Evolutionary conservation across 2,329 filamentous ascomycete species (phyloP).

Genomic region (Zopfia rhizophila): DNA sequence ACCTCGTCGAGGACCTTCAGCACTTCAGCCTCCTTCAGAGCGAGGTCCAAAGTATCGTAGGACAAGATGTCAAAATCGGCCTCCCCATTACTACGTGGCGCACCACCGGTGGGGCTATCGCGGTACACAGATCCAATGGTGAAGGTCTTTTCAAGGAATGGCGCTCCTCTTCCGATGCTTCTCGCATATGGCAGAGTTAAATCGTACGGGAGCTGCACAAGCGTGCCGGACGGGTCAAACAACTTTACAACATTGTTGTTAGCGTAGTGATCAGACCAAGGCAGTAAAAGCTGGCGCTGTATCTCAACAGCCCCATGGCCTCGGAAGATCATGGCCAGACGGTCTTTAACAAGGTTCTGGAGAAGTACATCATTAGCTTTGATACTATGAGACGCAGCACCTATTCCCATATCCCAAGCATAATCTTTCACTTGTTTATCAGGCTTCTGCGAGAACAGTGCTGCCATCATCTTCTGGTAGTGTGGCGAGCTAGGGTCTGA

Average conservation of each 20-base stretch:
- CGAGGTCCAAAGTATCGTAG: conserved; percentile 79
- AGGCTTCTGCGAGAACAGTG: conserved; percentile 77
- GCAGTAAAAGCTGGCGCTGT: conserved; percentile 79
- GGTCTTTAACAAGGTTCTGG: conserved; percentile 77
- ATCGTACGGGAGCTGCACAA: conserved; percentile 94
- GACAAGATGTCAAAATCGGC: conserved; percentile 98
- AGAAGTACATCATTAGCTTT: conserved; percentile 70
- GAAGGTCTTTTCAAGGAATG: conserved; percentile 78
- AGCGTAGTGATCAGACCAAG: conserved; percentile 81
- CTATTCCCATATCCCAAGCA: conserved; percentile 58
- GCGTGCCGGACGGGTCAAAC: conserved; percentile 83
- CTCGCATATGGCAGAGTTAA: conserved; percentile 89
- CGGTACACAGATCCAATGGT: conserved; percentile 90
- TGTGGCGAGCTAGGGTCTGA: conserved; percentile 86
- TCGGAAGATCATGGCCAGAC: conserved; percentile 81
- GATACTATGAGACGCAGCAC: conserved; percentile 38
- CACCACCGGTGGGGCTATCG: conserved; percentile 79
- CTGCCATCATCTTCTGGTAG: conserved; percentile 88
- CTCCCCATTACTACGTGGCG: conserved; percentile 84
- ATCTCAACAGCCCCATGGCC: conserved; percentile 89
- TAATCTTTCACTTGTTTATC: conserved; percentile 81
- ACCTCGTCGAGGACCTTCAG: conserved; percentile 96
- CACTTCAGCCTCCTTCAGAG: conserved; percentile 91
- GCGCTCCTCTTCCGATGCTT: conserved; percentile 76
- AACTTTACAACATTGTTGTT: conserved; percentile 77